phyloP scores from a whole-genome alignment of 1,284 basidiomycete genomes.

The Cerrena zonata region DNA sequence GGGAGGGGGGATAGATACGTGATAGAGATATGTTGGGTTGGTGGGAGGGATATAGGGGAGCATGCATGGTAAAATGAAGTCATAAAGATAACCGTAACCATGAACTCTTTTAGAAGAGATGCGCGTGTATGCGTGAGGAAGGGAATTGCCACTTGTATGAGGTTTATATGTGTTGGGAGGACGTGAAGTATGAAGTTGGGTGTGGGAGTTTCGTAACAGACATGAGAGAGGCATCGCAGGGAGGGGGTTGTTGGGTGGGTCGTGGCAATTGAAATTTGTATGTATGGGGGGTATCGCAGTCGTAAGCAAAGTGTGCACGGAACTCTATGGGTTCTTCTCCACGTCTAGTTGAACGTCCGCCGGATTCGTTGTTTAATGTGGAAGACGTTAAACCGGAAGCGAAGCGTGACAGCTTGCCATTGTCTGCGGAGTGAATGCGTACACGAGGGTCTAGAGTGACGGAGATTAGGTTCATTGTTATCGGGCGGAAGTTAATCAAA shows the following conservation, averaged over 20 bases:
- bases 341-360: slow-evolving; percentile 3
- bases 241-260: background rate
- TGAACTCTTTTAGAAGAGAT: background rate
- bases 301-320: background rate
- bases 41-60: too few species aligned
- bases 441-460: slow-evolving; percentile 45
- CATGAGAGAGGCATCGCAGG: background rate
- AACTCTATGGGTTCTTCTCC: background rate
- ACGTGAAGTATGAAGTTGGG: background rate
- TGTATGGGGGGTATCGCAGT: background rate
- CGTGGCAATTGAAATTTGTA: background rate
- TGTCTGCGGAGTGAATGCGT: slow-evolving; percentile 45
- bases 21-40: background rate
- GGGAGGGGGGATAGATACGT: background rate
- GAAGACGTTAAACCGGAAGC: slow-evolving; percentile 53
- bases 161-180: background rate
- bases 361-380: slow-evolving; percentile 41
- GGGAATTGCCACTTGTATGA: too few species aligned
- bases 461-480: slow-evolving; percentile 4
- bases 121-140: background rate
- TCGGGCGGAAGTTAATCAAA: slow-evolving; percentile 2
- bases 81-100: background rate
- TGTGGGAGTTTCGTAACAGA: background rate
- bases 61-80: too few species aligned
- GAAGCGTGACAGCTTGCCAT: slow-evolving; percentile 52